Evolutionary conservation across 1,284 basidiomycete genomes (phyloP), one percentile per base, ranked within the genome.

Genomic region (Melampsora larici-populina): DNA sequence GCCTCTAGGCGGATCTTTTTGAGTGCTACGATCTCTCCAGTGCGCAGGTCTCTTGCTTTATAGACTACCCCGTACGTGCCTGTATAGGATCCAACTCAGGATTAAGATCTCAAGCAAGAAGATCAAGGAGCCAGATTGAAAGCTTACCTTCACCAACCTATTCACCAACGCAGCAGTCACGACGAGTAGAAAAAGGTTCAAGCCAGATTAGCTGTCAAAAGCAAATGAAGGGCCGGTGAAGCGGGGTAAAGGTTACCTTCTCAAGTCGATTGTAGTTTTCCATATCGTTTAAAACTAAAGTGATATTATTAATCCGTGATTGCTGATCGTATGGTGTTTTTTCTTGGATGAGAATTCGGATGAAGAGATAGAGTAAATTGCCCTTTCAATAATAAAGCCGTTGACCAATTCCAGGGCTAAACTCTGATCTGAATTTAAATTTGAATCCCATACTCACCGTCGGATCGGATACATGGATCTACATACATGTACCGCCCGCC

Each of bases 31-130:
- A 93, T 89, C 84, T 89, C 83, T 85, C 92, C 89, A 71, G 89
- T 89, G 81, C 86, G 87, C 83, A 89, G 85, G 84, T 93, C 89
- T 83, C 89, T 89, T 80, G 90, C 93, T 85, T 94, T 94, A 88
- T 98, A 98, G 24, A 99, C 96, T 75, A 98, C 96, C 80, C 97
- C 97, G 82, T 99, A 99, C 65, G 97, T 99, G 82, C 96, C 96
- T 98, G 81, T 24, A 33, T 21, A 26, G n/a, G 31, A 46, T 26
- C n/a, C 62, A 55, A 40, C 29, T n/a, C 64, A 5, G 58, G 55
- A 26, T 26, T 29, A 36, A 29, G 9, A 13, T 55, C n/a, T n/a
- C n/a, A n/a, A n/a, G n/a, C n/a, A n/a, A n/a, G n/a, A n/a, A 36
- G 58, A 24, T 49, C 31, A 67, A 49, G 24, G 48, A 33, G 51